These are phyloP conservation scores for Blastosporella zonata DNA, from an alignment of 1,284 basidiomycete genomes.

Conservation along the genomic window DNA sequence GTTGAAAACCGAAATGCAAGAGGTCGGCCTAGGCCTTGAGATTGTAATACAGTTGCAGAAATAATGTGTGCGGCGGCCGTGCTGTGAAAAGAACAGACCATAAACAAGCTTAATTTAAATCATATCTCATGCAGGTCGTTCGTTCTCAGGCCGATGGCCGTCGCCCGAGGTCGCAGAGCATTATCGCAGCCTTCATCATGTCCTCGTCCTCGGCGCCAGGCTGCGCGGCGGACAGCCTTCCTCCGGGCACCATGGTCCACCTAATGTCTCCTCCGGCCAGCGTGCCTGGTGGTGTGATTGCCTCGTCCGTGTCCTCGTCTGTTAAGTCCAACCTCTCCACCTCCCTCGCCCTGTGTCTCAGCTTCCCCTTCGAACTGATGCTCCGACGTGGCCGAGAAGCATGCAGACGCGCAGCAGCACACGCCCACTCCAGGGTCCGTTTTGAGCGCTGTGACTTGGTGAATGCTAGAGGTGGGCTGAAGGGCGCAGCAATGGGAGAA, in stretches of 20 bases:
- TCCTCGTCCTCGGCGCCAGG: constrained; percentile 47
- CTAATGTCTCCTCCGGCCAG: constrained; percentile 32
- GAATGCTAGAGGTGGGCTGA: constrained; percentile 51
- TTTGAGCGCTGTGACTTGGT: constrained; percentile 41
- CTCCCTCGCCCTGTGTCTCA: constrained; percentile 2
- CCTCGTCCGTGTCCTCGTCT: constrained; percentile 37
- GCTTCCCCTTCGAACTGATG: constrained; percentile 5
- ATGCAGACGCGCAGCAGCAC: constrained; percentile 51
- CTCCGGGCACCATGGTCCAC: constrained; percentile 26
- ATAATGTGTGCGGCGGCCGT: neutral
- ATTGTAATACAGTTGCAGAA: neutral
- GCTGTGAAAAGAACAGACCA: constrained; percentile 4
- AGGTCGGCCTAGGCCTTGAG: neutral
- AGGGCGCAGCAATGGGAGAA: constrained; percentile 52
- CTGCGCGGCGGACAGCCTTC: constrained; percentile 12
- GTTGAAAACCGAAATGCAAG: neutral
- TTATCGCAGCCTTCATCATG: constrained; percentile 60
- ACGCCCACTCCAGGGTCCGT: constrained; percentile 71
- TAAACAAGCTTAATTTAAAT: constrained; percentile 19
- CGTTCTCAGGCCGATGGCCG: constrained; percentile 15
- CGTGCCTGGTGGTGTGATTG: constrained; percentile 37
- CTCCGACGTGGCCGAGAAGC: constrained; percentile 13
- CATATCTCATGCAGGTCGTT: constrained; percentile 5
- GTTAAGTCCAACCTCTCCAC: constrained; percentile 27
- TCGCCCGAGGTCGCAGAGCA: constrained; percentile 57